Evolutionary conservation across 306 rosid species (phyloP).

Genomic region (Casuarina cunninghamiana): DNA sequence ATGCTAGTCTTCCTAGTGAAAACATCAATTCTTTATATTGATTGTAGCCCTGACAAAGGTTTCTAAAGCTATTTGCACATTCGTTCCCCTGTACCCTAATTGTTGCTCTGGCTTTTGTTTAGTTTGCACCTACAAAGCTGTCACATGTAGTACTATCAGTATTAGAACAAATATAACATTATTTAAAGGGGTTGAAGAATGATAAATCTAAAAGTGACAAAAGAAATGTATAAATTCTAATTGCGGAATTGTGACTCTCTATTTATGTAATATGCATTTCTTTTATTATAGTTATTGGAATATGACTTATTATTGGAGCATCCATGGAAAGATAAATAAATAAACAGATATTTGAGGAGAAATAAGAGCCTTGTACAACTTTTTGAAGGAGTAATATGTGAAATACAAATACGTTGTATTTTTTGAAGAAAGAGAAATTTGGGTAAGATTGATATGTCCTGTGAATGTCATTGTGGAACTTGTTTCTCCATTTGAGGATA

Average conservation of each 20-base stretch:
- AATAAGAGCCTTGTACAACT: background rate
- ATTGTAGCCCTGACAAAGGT: background rate
- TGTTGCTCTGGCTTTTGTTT: background rate
- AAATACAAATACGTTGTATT: background rate
- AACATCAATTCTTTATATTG: background rate
- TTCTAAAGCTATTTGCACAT: background rate
- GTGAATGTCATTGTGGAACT: background rate
- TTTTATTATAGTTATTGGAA: background rate
- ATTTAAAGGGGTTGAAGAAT: background rate
- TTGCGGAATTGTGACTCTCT: background rate
- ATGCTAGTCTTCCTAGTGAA: conserved; percentile 9
- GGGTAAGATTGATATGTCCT: background rate
- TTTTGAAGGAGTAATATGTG: background rate
- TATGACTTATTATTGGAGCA: background rate
- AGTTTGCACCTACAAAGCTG: background rate
- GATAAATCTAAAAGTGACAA: background rate
- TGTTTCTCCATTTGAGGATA: background rate
- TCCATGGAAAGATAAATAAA: background rate
- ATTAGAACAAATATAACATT: background rate
- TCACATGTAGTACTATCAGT: background rate
- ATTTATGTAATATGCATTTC: background rate
- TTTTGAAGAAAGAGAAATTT: background rate
- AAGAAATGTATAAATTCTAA: background rate
- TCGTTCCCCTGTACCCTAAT: background rate
- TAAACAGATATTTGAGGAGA: background rate